phyloP scores from a whole-genome alignment of 768 basidiomycete genomes.

The Xerocomellus amylosporus region DNA sequence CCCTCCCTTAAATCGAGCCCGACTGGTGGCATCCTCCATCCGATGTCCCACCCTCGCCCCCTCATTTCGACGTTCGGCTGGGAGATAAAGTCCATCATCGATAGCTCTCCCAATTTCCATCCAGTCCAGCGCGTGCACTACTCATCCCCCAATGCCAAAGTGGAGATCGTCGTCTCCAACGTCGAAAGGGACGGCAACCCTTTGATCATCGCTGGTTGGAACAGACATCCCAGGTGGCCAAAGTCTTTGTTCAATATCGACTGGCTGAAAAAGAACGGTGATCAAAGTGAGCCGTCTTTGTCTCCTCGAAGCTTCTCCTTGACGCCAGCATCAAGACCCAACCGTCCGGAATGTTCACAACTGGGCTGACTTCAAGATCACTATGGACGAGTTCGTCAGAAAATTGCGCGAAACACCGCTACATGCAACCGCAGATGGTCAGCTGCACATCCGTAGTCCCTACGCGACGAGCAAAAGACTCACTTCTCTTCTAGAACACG shows the following conservation, averaged over 20 bases:
- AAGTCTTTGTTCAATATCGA: conserved; percentile 51
- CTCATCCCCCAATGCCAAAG: conserved; percentile 27
- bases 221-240: conserved; percentile 56
- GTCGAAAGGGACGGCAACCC: conserved; percentile 56
- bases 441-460: background rate
- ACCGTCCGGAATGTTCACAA: conserved; percentile 62
- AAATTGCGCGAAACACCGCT: conserved; percentile 36
- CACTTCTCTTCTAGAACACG: conserved; percentile 40
- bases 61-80: conserved; percentile 47
- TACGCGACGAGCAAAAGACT: background rate
- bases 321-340: conserved; percentile 42
- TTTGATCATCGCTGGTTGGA: conserved; percentile 61
- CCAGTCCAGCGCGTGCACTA: conserved; percentile 37
- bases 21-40: background rate
- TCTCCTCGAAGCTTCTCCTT: background rate
- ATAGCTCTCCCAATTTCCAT: conserved; percentile 40
- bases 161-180: conserved; percentile 35
- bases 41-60: background rate
- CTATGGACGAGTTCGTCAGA: conserved; percentile 52
- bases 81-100: conserved; percentile 45
- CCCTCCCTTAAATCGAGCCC: no score
- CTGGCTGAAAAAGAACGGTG: conserved; percentile 44
- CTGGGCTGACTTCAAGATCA: conserved; percentile 50
- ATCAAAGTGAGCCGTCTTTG: conserved; percentile 18
- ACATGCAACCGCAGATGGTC: conserved; percentile 42